Evolutionary conservation across 805 yeast species (phyloP), one percentile per base, ranked within the genome.

Genomic region (Ogataea siamensis): DNA sequence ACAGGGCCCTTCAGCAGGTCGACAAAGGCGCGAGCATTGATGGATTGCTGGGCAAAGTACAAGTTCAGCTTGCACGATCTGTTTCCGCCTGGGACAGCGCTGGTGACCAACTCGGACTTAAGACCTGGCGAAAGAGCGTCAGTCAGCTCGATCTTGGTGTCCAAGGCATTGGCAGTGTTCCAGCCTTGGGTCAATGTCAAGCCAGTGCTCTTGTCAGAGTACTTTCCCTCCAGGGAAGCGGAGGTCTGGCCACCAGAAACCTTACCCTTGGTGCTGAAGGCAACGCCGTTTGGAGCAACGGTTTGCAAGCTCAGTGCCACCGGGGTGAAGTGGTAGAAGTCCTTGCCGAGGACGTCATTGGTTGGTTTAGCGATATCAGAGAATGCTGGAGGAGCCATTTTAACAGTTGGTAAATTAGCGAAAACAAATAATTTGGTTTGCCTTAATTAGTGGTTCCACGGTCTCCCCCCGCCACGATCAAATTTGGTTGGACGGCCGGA

Each of bases 171-270:
- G 67, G 94, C 83, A 57, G 95, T 87, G 73, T 89, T 83, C 96
- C 98, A 89, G 63, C 96, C 96, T 76, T 93, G 98, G 54, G 96
- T 88, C 62, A 93, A 72, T 50, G 96, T 80, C 60, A 93, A 74
- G 50, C 97, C 97, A 47, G 93, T 73, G 47, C 88, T 76, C 76
- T 87, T 87, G 79, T 93, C 99, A 46, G 85, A 70, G 75, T 83
- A 86, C 74, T 86, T 87, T 57, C 94, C 85, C 70, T 93, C 98
- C 43, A 93, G 71, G 60, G 83, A 78, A 54, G 95, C 95, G 47
- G 89, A 80, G 54, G 93, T 79, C 55, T 94, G 71, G 62, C 84
- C 81, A 61, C 80, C 86, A 58, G 82, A 75, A 49, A 81, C 74
- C 73, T 87, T 88, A 65, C 96, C 96, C 75, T 87, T 87, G 62